These are phyloP conservation scores for Immersiella caudata DNA, from an alignment of 495 filamentous ascomycete species.

Conservation along the genomic window DNA sequence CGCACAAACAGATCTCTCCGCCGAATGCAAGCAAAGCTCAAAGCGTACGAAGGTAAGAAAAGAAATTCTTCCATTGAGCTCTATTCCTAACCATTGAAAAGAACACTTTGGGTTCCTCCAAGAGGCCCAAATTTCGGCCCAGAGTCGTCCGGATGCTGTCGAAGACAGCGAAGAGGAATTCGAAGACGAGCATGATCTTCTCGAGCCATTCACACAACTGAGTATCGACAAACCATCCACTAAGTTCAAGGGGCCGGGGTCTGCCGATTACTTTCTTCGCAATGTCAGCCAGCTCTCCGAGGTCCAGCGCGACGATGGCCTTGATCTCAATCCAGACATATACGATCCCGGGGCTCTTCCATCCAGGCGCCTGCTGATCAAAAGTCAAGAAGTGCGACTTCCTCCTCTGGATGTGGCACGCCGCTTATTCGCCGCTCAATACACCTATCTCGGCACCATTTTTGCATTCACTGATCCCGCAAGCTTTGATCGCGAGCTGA, in stretches of 20 bases:
- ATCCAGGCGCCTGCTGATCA: slow-evolving; percentile 21
- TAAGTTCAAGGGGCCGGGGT: slow-evolving; percentile 30
- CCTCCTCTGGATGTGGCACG: slow-evolving; percentile 51
- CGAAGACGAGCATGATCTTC: slow-evolving; percentile 27
- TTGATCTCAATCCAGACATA: slow-evolving; percentile 27
- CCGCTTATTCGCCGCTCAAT: slow-evolving; percentile 52
- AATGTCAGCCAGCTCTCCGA: slow-evolving; percentile 28
- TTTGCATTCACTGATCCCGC: slow-evolving; percentile 50
- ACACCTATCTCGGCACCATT: slow-evolving; percentile 56
- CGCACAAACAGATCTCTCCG: slow-evolving; percentile 22
- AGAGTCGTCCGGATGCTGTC: not conserved
- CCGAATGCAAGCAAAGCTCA: slow-evolving; percentile 27
- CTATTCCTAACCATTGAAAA: not conserved
- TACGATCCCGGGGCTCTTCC: slow-evolving; percentile 29
- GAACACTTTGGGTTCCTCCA: not conserved
- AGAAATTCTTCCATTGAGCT: not conserved
- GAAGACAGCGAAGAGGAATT: slow-evolving; percentile 29
- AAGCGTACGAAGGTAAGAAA: slow-evolving; percentile 21
- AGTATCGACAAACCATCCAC: slow-evolving; percentile 25
- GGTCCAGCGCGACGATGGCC: slow-evolving; percentile 22
- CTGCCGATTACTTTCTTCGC: slow-evolving; percentile 29
- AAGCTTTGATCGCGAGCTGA: slow-evolving; percentile 48
- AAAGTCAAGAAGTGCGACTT: slow-evolving; percentile 28
- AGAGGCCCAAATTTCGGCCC: not conserved
- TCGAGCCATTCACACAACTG: slow-evolving; percentile 30